Evolutionary conservation across 2,329 filamentous ascomycete genomes (phyloP), one percentile per base, ranked within the genome.

Genomic region (Huntiella savannae): DNA sequence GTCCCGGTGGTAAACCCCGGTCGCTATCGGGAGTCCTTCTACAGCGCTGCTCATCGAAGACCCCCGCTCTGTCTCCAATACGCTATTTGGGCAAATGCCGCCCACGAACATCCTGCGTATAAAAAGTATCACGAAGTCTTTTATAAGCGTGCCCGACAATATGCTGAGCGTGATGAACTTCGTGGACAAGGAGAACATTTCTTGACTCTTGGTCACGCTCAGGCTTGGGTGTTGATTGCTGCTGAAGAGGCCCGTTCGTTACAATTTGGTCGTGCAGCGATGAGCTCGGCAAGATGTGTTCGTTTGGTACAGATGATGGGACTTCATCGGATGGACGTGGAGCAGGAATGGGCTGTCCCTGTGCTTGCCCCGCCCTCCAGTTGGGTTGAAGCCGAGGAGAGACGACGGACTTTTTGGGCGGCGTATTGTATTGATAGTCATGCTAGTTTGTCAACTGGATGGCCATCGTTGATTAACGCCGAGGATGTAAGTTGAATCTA

Each of bases 61-160:
- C 87, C 88, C 2, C 82, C 87, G 1, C 75, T 92, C 56, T 83
- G 76, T 55, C 63, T 95, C 37, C 74, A 87, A 55, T 95, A 95
- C 60, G 79, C 78, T 17, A 83, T 95, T 58, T 94, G 86, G 85
- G 73, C 78, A n/a, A 65, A 83, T 54, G 83, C 83, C 6, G 76
- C 85, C 4, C 72, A 75, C 11, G 67, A 78, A 1, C 74, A 78
- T 32, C 71, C 82, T 36, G 84, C 84, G 56, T 92, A 92, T 55
- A 66, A 70, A 5, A 63, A 65, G 6, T 72, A 85, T 35, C 76
- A 85, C 50, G 77, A 82, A 5, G 70, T 87, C 41, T 87, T 95
- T 55, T 94, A 95, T 57, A 71, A 75, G 43, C 73, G 85, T 37
- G 75, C 86, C 3, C 73, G 87, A 28, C 86, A 87, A 53, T 94